Conservation (phyloP, 495 filamentous ascomycete species). For the Trichoderma gamsii region DNA sequence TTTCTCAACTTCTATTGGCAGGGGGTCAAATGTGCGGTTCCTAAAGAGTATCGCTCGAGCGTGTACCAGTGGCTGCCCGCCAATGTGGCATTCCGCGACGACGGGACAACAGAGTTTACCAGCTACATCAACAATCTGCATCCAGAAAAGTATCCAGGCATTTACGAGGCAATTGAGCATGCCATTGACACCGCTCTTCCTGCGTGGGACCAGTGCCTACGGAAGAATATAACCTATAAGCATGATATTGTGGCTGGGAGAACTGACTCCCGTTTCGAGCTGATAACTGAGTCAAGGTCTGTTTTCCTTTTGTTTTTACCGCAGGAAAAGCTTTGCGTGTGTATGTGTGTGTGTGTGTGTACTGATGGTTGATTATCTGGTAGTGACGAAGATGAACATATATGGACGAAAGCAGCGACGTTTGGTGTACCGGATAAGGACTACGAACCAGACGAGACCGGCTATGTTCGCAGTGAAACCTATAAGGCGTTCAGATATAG, state of each 20-base stretch:
- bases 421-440: not conserved
- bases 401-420: not conserved
- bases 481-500: not conserved
- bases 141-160: slow-evolving; percentile 37
- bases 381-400: not conserved
- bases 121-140: slow-evolving; percentile 64
- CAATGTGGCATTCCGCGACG: slow-evolving; percentile 41
- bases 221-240: slow-evolving; percentile 18
- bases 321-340: no score
- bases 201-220: slow-evolving; percentile 44
- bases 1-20: not conserved
- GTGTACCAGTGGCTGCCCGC: slow-evolving; percentile 58
- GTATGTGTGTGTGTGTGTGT: no score
- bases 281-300: not conserved
- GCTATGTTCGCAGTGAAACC: no score
- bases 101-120: slow-evolving; percentile 59
- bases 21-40: slow-evolving; percentile 16
- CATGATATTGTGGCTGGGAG: slow-evolving; percentile 29
- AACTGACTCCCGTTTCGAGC: not conserved
- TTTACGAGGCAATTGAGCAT: slow-evolving; percentile 50
- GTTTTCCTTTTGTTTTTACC: not conserved
- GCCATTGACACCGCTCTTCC: slow-evolving; percentile 48
- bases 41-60: slow-evolving; percentile 32
- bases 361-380: not conserved
- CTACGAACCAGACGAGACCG: no score